Percentiles rank a stretch among this genome's conserved stretches.
Evolutionary conservation across 169 alveolate genomes (phyloP).

Genomic region (Plasmodium adleri): DNA sequence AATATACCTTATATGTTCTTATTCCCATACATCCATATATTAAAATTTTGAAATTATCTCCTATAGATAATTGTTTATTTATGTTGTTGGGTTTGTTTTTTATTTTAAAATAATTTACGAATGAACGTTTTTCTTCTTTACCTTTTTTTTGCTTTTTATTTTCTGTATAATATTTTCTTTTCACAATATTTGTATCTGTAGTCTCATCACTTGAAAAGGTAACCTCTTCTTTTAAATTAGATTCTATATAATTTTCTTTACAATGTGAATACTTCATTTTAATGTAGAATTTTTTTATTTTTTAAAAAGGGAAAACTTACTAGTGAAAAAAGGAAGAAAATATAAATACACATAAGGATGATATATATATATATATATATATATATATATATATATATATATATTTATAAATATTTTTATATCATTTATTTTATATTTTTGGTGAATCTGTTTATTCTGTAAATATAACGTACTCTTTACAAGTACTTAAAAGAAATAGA

Average conservation of each 20-base stretch:
- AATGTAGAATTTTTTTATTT: neutral
- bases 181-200: conserved; percentile 27
- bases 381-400: neutral
- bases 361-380: neutral
- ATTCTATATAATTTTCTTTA: conserved; percentile 20
- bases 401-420: neutral
- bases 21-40: conserved; percentile 71
- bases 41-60: conserved; percentile 53
- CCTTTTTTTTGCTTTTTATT: conserved; percentile 1
- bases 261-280: conserved; percentile 28
- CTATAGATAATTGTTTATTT: conserved; percentile 21
- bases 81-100: neutral
- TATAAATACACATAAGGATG: neutral
- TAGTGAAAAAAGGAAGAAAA: neutral
- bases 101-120: conserved; percentile 8
- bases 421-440: neutral
- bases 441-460: too few species aligned
- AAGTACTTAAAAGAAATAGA: too few species aligned
- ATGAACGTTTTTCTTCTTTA: conserved; percentile 2
- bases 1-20: conserved; percentile 60
- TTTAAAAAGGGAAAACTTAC: too few species aligned
- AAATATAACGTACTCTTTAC: too few species aligned
- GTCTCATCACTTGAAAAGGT: conserved; percentile 70
- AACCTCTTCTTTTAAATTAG: conserved; percentile 26
- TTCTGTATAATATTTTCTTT: conserved; percentile 3